Percentiles rank a stretch among this genome's conserved stretches.
Conservation (phyloP, 2,329 filamentous ascomycete genomes). For the Penicillium sp. region DNA sequence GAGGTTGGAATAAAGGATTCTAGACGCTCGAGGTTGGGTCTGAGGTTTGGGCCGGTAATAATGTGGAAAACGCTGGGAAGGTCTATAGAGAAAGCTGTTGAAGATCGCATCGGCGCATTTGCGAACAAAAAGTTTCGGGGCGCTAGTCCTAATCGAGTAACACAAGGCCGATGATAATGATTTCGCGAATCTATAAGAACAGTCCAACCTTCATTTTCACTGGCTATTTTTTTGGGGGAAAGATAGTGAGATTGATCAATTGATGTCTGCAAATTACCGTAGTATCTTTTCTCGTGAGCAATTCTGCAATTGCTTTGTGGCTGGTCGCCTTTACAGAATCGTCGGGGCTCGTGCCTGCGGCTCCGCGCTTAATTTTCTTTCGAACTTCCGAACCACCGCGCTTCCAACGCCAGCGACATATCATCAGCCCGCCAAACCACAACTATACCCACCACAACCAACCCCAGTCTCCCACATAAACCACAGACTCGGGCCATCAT, state of each 20-base stretch:
- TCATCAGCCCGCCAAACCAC: conserved; percentile 6
- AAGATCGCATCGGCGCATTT: conserved; percentile 15
- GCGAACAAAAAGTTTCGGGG: conserved; percentile 27
- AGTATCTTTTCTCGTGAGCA: not conserved
- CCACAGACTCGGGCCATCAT: not conserved
- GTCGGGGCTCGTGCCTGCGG: conserved; percentile 36
- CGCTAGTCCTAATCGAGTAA: conserved; percentile 28
- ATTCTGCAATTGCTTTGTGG: not conserved
- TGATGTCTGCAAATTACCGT: too few species aligned
- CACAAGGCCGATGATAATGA: not conserved
- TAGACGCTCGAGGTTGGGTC: not conserved
- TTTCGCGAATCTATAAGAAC: not conserved
- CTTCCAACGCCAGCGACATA: conserved; percentile 16
- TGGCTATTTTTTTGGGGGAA: not conserved
- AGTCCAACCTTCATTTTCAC: not conserved
- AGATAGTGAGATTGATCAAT: not conserved
- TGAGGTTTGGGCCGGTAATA: not conserved
- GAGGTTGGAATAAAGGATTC: not conserved
- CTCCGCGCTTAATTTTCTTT: conserved; percentile 38
- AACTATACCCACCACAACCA: conserved; percentile 5
- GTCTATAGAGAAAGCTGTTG: conserved; percentile 5
- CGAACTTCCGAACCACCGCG: conserved; percentile 26
- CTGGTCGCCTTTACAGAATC: not conserved
- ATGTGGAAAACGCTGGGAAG: conserved; percentile 4
- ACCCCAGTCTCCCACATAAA: not conserved